Percentiles rank a stretch among this genome's conserved stretches.
Evolutionary conservation across 352 stramenopile genomes (phyloP).

Genomic region (Phytophthora vignae): DNA sequence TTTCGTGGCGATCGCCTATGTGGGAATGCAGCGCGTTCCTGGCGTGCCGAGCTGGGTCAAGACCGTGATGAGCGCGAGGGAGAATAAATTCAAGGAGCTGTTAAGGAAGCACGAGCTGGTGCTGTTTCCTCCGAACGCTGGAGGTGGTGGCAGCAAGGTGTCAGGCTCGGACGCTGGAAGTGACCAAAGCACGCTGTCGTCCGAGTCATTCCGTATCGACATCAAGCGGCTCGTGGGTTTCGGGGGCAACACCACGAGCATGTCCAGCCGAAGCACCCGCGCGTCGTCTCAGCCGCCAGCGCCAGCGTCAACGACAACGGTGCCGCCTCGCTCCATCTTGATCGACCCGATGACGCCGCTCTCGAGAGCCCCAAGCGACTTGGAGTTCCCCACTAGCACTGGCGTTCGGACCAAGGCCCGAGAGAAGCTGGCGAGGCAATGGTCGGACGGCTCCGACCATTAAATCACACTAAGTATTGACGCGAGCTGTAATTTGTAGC

Average conservation of each 20-base stretch:
- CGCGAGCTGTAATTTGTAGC: neutral
- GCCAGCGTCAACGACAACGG: slow-evolving; percentile 22
- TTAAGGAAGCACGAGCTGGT: slow-evolving; percentile 58
- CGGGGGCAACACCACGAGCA: slow-evolving; percentile 35
- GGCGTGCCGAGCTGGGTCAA: slow-evolving; percentile 63
- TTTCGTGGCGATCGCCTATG: slow-evolving; percentile 60
- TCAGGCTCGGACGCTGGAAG: neutral
- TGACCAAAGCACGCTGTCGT: slow-evolving; percentile 15
- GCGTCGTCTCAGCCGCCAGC: slow-evolving; percentile 16
- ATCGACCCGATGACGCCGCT: slow-evolving; percentile 63
- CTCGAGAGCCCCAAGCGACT: slow-evolving; percentile 33
- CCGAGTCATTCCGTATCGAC: slow-evolving; percentile 48
- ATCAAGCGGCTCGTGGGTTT: slow-evolving; percentile 44
- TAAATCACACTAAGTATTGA: slow-evolving; percentile 8
- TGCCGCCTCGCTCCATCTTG: slow-evolving; percentile 39
- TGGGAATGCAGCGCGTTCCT: slow-evolving; percentile 60
- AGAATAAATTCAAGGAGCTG: slow-evolving; percentile 75
- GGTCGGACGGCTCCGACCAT: slow-evolving; percentile 56
- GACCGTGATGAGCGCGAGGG: slow-evolving; percentile 58
- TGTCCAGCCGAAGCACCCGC: slow-evolving; percentile 33
- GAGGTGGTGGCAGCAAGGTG: neutral
- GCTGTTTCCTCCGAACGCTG: slow-evolving; percentile 44
- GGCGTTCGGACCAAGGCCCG: slow-evolving; percentile 64
- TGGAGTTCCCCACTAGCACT: slow-evolving; percentile 60
- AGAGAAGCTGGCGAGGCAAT: slow-evolving; percentile 66